Evolutionary conservation across 73 alveolate genomes (phyloP).

Genomic region (Symbiodinium natans): DNA sequence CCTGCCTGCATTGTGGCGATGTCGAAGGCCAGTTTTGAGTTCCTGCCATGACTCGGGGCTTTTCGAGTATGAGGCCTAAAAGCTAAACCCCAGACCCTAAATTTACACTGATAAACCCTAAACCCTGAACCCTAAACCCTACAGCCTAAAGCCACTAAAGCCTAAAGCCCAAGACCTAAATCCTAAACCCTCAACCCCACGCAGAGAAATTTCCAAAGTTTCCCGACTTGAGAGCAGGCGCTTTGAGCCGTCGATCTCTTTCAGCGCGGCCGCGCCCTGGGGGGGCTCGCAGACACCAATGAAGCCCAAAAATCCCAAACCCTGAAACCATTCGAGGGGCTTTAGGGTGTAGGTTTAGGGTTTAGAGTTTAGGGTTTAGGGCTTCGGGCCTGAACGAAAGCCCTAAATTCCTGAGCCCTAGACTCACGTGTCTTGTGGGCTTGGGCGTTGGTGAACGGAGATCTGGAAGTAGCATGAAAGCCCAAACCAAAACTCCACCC

Average conservation of each 20-base stretch:
- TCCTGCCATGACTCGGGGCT: not conserved
- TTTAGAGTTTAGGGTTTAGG: not conserved
- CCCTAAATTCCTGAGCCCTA: not conserved
- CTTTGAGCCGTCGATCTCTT: constrained; percentile 63
- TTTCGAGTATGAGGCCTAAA: not conserved
- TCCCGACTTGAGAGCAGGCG: not conserved
- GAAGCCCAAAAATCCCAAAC: too few relatives aligned
- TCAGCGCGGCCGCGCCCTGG: constrained; percentile 61
- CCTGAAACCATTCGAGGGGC: not conserved
- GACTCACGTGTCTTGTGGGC: not conserved
- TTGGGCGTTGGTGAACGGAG: too few relatives aligned
- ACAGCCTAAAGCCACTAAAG: not conserved
- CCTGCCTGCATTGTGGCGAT: constrained; percentile 19
- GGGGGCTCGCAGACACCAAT: too few relatives aligned
- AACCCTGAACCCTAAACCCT: not conserved
- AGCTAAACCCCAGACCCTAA: not conserved
- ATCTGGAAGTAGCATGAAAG: too few relatives aligned
- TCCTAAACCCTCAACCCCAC: too few relatives aligned
- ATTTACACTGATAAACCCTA: not conserved
- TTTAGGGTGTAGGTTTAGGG: not conserved
- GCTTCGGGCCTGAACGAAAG: not conserved
- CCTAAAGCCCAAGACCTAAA: not conserved
- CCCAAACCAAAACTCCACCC: too few relatives aligned
- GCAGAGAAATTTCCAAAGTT: too few relatives aligned
- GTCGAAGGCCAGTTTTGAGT: constrained; percentile 59